These are phyloP conservation scores for Ceraceosorus bombacis DNA, from an alignment of 1,284 basidiomycete genomes.

Conservation along the genomic window DNA sequence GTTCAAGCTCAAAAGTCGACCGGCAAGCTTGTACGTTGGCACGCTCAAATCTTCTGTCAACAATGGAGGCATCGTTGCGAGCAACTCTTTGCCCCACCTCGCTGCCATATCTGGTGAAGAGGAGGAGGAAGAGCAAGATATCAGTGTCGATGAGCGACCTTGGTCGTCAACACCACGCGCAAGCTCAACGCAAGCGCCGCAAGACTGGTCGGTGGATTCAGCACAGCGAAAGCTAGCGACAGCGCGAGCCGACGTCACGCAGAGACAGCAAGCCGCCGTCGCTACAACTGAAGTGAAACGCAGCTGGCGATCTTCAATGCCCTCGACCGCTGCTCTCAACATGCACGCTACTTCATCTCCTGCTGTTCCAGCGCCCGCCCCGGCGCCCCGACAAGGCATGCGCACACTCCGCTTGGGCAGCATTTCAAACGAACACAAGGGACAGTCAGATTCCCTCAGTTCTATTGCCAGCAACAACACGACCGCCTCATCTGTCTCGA, in stretches of 20 bases:
- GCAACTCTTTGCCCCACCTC: slow-evolving; percentile 21
- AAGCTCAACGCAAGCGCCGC: not conserved
- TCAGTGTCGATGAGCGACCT: not conserved
- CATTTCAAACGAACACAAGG: slow-evolving; percentile 3
- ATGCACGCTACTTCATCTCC: slow-evolving; percentile 1
- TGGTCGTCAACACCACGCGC: not conserved
- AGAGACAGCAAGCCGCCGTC: not conserved
- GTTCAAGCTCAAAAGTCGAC: slow-evolving; percentile 39
- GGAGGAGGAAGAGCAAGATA: not conserved
- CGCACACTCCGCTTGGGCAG: slow-evolving; percentile 32
- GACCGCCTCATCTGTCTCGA: not conserved
- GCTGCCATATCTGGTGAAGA: slow-evolving; percentile 1
- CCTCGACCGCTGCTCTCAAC: slow-evolving; percentile 5
- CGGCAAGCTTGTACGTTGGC: slow-evolving; percentile 34
- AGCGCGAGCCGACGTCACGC: not conserved
- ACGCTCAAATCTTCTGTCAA: slow-evolving; percentile 6
- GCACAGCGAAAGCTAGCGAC: slow-evolving; percentile 1
- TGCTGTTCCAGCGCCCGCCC: too few relatives aligned
- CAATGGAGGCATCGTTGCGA: slow-evolving; percentile 15
- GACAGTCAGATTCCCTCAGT: slow-evolving; percentile 4
- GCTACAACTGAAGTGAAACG: slow-evolving; percentile 6
- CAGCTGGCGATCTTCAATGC: slow-evolving; percentile 9
- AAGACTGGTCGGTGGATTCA: not conserved
- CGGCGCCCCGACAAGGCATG: slow-evolving; percentile 20
- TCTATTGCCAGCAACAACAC: slow-evolving; percentile 4